Conservation (phyloP, 495 filamentous ascomycete species). For the Penicillium odoratum region DNA sequence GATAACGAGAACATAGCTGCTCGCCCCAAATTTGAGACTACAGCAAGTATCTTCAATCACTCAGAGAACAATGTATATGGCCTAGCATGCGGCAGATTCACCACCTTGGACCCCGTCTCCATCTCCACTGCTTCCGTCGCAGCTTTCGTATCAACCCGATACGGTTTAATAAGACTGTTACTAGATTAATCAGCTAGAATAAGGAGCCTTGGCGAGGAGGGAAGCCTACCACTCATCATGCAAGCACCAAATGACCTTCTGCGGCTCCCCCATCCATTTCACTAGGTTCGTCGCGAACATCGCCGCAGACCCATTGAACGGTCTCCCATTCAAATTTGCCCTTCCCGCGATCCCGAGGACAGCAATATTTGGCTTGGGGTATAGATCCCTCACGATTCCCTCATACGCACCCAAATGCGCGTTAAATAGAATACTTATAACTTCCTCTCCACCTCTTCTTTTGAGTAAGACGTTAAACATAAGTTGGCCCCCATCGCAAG, state of each 20-base stretch:
- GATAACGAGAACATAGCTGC: too few species aligned
- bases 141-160: constrained; percentile 1
- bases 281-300: neutral
- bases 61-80: neutral
- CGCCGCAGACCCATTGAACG: neutral
- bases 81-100: neutral
- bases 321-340: neutral
- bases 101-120: neutral
- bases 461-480: neutral
- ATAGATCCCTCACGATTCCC: neutral
- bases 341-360: neutral
- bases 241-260: constrained; percentile 2
- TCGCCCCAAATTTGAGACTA: too few species aligned
- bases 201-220: neutral
- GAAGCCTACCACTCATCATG: neutral
- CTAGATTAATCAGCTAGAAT: neutral
- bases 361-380: neutral
- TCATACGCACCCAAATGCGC: neutral
- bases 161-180: neutral
- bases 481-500: constrained; percentile 1
- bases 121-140: neutral
- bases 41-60: too few species aligned
- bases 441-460: neutral
- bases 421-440: neutral
- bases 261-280: neutral